These are phyloP conservation scores for Microsporum audouinii DNA, from an alignment of 2,329 filamentous ascomycete species.

Conservation along the genomic window DNA sequence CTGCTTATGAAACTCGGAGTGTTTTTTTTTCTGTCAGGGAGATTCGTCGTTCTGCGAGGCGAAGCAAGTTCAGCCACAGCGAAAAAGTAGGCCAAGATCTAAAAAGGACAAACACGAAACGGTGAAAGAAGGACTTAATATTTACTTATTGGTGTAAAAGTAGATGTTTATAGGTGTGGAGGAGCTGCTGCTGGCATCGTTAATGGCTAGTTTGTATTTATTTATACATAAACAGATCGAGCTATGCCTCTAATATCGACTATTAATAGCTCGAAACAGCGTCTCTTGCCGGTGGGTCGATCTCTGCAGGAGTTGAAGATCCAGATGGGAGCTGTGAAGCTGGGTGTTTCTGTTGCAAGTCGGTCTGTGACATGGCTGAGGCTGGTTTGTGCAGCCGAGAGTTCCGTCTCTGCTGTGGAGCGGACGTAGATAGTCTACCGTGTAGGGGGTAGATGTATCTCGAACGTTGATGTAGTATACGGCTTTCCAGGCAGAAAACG, in stretches of 20 bases:
- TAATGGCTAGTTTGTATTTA: background rate
- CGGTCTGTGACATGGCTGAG: background rate
- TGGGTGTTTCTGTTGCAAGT: background rate
- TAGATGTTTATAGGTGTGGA: background rate
- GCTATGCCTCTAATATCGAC: background rate
- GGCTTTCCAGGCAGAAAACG: too few relatives aligned
- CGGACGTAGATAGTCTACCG: too few relatives aligned
- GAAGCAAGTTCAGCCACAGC: conserved; percentile 6
- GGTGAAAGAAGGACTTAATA: too few relatives aligned
- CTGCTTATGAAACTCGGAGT: background rate
- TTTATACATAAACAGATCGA: background rate
- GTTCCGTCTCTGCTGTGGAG: too few relatives aligned
- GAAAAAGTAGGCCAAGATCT: background rate
- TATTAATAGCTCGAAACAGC: background rate
- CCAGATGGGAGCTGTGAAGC: background rate
- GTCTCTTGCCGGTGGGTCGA: background rate
- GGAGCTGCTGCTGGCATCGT: background rate
- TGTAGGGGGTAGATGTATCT: too few relatives aligned
- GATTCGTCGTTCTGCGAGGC: conserved; percentile 7
- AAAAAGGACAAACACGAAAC: background rate
- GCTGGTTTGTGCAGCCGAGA: background rate
- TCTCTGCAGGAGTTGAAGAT: background rate
- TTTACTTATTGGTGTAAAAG: too few relatives aligned
- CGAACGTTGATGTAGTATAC: too few relatives aligned
- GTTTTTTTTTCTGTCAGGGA: background rate